Evolutionary conservation across 495 filamentous ascomycete genomes (phyloP), one percentile per base, ranked within the genome.

Genomic region (Peziza echinospora): DNA sequence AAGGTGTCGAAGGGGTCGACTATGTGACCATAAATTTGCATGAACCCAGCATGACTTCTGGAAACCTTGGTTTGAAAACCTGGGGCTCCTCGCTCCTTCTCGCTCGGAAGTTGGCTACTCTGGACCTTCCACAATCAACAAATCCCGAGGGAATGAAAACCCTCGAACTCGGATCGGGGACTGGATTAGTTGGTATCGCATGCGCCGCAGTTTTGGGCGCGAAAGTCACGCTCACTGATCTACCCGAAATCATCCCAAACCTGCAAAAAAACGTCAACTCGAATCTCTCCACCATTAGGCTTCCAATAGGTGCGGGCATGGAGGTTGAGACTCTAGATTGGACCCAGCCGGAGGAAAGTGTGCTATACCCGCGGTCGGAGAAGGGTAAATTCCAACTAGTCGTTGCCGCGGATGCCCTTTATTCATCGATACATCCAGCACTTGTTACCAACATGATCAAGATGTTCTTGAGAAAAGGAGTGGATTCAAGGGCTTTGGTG

Each of bases 61-160:
- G 93, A 60, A 78, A 86, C 47, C 71, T 94, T 13, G 89, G 89
- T 9, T 71, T 84, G 55, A 94, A 94, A 57, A 94, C 86, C 0
- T 93, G 86, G 86, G 75, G 80, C 0, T 83, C 83, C 0, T 84
- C 84, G 0, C 89, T 82, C 57, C 71, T 91, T 2, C 77, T 97
- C 16, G 80, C 89, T 0, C 80, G 76, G 51, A 76, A 78, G 10
- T 73, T 96, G 2, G 54, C 60, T 4, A 44, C 39, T 17, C 39
- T 49, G 3, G 28, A 47, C 10, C 44, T 47, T 17, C 28, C 49
- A 2, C n/a, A n/a, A n/a, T n/a, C n/a, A n/a, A n/a, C n/a, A n/a
- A n/a, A n/a, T n/a, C n/a, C n/a, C n/a, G 6, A 24, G 2, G 49
- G 21, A 24, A 21, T 55, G 0, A 46, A 48, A 17, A 62, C 71